phyloP scores from a whole-genome alignment of 163 green algal genomes.

The Scenedesmus sp. region DNA sequence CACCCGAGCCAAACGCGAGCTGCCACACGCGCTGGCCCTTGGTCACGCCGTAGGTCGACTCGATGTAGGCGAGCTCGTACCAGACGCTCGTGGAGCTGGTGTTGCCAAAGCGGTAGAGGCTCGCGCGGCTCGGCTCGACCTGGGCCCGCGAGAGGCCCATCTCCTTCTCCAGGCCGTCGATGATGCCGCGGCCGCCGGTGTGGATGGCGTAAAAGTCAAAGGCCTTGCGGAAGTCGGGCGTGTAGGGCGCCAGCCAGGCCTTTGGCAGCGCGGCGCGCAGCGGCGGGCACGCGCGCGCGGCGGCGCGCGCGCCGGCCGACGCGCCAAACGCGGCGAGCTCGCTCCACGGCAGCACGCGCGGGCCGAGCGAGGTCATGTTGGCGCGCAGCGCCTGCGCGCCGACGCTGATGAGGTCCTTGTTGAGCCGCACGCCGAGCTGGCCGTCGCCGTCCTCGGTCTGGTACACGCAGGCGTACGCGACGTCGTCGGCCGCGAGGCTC shows the following conservation, averaged over 20 bases:
- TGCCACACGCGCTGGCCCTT: slow-evolving; percentile 83
- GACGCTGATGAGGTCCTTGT: slow-evolving; percentile 75
- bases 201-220: slow-evolving; percentile 99
- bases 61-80: slow-evolving; percentile 79
- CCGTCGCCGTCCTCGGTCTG: slow-evolving; percentile 80
- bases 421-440: slow-evolving; percentile 62
- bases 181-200: slow-evolving; percentile 88
- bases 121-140: slow-evolving; percentile 83
- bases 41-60: slow-evolving; percentile 53
- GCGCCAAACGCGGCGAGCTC: slow-evolving; percentile 95
- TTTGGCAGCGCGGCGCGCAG: slow-evolving; percentile 17
- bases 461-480: slow-evolving; percentile 82
- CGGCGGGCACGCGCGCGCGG: slow-evolving; percentile 46
- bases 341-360: slow-evolving; percentile 88
- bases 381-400: slow-evolving; percentile 60
- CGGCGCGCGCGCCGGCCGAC: slow-evolving; percentile 83
- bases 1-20: slow-evolving; percentile 91
- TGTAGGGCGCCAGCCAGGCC: slow-evolving; percentile 75
- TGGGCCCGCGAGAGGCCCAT: slow-evolving; percentile 74
- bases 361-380: slow-evolving; percentile 97
- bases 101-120: slow-evolving; percentile 94
- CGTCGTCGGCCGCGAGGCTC: slow-evolving; percentile 85
- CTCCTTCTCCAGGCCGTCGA: slow-evolving; percentile 97
- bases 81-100: slow-evolving; percentile 70
- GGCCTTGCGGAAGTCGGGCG: slow-evolving; percentile 95